Evolutionary conservation across 768 basidiomycete species (phyloP).

Genomic region (Hygrocybe coccinea): DNA sequence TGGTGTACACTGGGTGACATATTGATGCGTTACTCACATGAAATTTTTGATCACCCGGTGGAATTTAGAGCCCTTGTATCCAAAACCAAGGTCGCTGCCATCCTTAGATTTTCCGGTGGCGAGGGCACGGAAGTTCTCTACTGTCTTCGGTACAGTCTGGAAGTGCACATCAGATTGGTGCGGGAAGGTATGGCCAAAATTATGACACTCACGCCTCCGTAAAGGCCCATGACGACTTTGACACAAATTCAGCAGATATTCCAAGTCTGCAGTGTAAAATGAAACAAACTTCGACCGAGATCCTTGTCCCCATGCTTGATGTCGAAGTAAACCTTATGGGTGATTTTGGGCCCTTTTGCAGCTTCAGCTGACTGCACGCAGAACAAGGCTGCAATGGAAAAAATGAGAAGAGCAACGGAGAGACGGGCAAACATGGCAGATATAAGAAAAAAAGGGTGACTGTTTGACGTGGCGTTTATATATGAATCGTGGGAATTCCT

Average conservation of each 20-base stretch:
- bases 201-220: slow-evolving; percentile 63
- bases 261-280: slow-evolving; percentile 4
- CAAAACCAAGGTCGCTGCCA: slow-evolving; percentile 73
- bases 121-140: slow-evolving; percentile 95
- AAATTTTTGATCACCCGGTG: slow-evolving; percentile 94
- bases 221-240: slow-evolving; percentile 81
- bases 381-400: slow-evolving; percentile 65
- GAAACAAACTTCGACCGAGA: slow-evolving; percentile 65
- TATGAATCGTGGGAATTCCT: slow-evolving; percentile 8
- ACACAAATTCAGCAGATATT: slow-evolving; percentile 10
- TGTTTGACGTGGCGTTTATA: neutral
- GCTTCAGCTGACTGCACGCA: slow-evolving; percentile 72
- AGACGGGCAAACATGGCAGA: slow-evolving; percentile 57
- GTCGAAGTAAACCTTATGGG: slow-evolving; percentile 92
- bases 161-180: neutral
- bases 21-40: slow-evolving; percentile 55
- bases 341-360: slow-evolving; percentile 82
- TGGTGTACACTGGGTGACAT: neutral
- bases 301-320: slow-evolving; percentile 87
- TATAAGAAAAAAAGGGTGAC: neutral
- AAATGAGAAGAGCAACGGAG: slow-evolving; percentile 55
- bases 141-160: slow-evolving; percentile 93
- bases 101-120: slow-evolving; percentile 78
- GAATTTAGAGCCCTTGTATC: slow-evolving; percentile 95
- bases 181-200: neutral